Base-by-base conservation (phyloP, 2,329 filamentous ascomycete species). In the Blumeria graminis region DNA sequence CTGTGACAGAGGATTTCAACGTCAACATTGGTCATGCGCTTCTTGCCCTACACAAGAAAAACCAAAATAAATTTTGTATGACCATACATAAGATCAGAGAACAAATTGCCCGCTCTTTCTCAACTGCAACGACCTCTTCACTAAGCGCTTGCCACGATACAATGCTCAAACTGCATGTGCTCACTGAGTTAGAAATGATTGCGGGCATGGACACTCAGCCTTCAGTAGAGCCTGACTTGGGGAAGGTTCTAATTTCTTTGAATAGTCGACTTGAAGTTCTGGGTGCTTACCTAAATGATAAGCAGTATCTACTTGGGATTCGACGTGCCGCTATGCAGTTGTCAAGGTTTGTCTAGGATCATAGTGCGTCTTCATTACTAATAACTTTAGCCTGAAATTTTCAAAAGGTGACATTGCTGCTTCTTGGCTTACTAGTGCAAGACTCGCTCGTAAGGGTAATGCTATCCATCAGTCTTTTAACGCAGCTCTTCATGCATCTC, bases 381-480 rank as follows among this genome's bases (percentile, higher is more conserved):
- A 28, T 28, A 28, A 28, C 22, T 36, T 48, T 11, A 67, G 65
- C 55, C 53, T 74, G 53, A 66, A 75, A 33, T 92, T 86, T 62
- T 76, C 74, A 2, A 76, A 84, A 60, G 71, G 78, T 1, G 85
- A 94, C 60, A 80, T 93, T 60, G 90, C 89, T 3, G 78, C 82
- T 0, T 74, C 86, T 9, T 98, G 90, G 90, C 72, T 96, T 1
- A 80, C 81, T 1, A 94, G 83, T 62, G 87, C 90, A 45, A 80
- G 84, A 60, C 75, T 98, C 34, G 88, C 90, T 16, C 78, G 92
- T 57, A 95, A 96, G 69, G 78, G 84, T 7, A 84, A 85, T 59
- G 84, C 84, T 14, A 82, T 82, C 56, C 82, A 87, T 56, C 88
- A 90, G 62, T 93, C 92, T 0, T 94, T 95, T 71, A 92, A 93